These are phyloP conservation scores for Inga oerstediana DNA, from an alignment of 306 rosid species.

Conservation along the genomic window DNA sequence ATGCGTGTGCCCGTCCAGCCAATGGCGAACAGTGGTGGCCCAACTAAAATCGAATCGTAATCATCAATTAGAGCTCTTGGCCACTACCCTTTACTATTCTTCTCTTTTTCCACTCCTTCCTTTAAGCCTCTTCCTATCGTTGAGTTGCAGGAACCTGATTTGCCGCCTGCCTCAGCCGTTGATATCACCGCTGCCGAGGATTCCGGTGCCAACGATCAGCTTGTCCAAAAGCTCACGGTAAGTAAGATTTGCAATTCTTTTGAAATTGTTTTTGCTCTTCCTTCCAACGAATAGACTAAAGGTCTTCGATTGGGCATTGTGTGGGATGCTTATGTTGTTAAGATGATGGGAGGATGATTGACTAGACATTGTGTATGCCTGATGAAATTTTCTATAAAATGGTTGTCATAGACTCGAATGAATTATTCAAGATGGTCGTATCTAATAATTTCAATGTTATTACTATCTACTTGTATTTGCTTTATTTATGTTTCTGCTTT, in stretches of 20 bases:
- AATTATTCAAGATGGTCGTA: neutral
- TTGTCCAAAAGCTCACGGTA: conserved; percentile 55
- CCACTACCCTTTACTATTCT: conserved; percentile 61
- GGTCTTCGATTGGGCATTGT: conserved; percentile 1
- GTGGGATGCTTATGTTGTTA: neutral
- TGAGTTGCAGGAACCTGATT: conserved; percentile 53
- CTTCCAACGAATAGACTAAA: neutral
- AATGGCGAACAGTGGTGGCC: too few relatives aligned
- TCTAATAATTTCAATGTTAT: neutral
- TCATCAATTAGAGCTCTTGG: conserved; percentile 50
- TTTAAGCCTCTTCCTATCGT: conserved; percentile 63
- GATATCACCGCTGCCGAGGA: conserved; percentile 39
- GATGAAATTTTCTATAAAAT: neutral
- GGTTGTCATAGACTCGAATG: neutral
- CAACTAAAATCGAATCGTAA: too few relatives aligned
- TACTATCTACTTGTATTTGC: neutral
- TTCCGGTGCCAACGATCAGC: conserved; percentile 27
- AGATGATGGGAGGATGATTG: neutral
- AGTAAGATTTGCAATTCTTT: neutral
- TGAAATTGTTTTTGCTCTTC: neutral
- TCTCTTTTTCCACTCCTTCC: conserved; percentile 50
- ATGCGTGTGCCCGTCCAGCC: too few relatives aligned
- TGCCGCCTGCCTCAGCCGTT: conserved; percentile 49
- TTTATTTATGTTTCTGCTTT: neutral
- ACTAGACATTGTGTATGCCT: neutral